A percentile compares a stretch with the other conserved stretches of the same genome.
These are phyloP conservation scores for Aegilops sharonensis DNA, from an alignment of 176 grass and related monocot genomes.

Conservation along the genomic window DNA sequence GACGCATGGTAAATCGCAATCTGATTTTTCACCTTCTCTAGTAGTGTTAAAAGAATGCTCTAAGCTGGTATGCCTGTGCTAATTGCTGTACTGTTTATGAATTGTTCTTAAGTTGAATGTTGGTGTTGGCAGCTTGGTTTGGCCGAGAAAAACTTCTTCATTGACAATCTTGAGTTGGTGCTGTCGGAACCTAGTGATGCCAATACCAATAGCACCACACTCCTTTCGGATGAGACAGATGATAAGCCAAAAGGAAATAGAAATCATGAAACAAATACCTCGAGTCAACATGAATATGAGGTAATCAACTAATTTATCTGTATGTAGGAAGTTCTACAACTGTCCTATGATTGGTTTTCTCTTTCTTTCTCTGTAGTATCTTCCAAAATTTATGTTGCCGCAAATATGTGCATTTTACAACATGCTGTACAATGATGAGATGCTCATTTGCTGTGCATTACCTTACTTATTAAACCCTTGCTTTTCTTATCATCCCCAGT, in stretches of 20 bases:
- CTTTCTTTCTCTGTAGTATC: background rate
- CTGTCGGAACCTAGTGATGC: constrained; percentile 79
- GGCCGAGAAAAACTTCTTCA: constrained; percentile 84
- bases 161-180: constrained; percentile 59
- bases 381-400: background rate
- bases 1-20: constrained; percentile 63
- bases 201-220: constrained; percentile 85
- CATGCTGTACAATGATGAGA: background rate
- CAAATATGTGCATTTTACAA: background rate
- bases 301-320: constrained; percentile 30
- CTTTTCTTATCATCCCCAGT: constrained; percentile 33
- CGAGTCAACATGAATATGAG: constrained; percentile 68
- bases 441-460: background rate
- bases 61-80: constrained; percentile 22
- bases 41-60: constrained; percentile 23
- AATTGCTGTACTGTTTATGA: constrained; percentile 15
- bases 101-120: constrained; percentile 20
- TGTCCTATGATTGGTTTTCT: background rate
- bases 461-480: constrained; percentile 8
- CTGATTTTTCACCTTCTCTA: constrained; percentile 22
- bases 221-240: constrained; percentile 75
- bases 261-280: constrained; percentile 49
- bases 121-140: constrained; percentile 73
- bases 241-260: constrained; percentile 61
- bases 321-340: background rate